Percentiles rank a stretch among this genome's conserved stretches.
Evolutionary conservation across 2,329 filamentous ascomycete genomes (phyloP).

Genomic region (Colletotrichum filicis): DNA sequence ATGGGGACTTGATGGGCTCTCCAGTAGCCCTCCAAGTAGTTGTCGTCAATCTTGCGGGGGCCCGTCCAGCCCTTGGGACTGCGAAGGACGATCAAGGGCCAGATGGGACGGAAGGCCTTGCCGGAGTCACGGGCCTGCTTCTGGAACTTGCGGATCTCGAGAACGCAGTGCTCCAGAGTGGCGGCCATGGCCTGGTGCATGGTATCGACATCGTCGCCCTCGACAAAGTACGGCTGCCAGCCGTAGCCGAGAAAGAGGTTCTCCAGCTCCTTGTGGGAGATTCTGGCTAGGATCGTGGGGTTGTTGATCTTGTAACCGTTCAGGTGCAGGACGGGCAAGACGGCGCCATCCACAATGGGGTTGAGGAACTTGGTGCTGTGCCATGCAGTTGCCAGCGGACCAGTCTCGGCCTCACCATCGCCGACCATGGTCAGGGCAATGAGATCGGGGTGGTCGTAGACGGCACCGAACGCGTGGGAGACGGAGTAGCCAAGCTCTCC

Average conservation of each 20-base stretch:
- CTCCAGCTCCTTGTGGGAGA: conserved; percentile 78
- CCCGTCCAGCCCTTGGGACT: conserved; percentile 85
- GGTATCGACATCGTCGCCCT: conserved; percentile 76
- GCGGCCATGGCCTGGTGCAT: conserved; percentile 88
- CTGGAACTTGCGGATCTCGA: conserved; percentile 75
- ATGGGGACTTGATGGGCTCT: conserved; percentile 83
- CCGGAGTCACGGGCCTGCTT: conserved; percentile 77
- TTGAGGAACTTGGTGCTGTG: conserved; percentile 87
- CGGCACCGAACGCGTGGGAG: conserved; percentile 81
- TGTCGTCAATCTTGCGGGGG: conserved; percentile 76
- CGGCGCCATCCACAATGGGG: conserved; percentile 80
- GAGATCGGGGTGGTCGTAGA: conserved; percentile 79
- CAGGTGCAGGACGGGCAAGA: conserved; percentile 80
- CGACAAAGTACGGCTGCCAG: conserved; percentile 84
- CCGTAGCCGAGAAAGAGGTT: conserved; percentile 79
- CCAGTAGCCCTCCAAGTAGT: conserved; percentile 82
- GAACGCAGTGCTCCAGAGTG: conserved; percentile 78
- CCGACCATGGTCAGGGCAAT: conserved; percentile 84
- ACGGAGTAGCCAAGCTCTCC: conserved; percentile 86
- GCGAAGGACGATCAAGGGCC: conserved; percentile 84
- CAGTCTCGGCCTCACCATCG: conserved; percentile 85
- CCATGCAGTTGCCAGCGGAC: conserved; percentile 82
- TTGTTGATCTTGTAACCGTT: conserved; percentile 92
- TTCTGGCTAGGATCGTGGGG: conserved; percentile 77
- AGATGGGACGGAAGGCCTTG: conserved; percentile 75